Base-by-base conservation (phyloP, 2,329 filamentous ascomycete genomes). In the Aspergillaceae sp. region DNA sequence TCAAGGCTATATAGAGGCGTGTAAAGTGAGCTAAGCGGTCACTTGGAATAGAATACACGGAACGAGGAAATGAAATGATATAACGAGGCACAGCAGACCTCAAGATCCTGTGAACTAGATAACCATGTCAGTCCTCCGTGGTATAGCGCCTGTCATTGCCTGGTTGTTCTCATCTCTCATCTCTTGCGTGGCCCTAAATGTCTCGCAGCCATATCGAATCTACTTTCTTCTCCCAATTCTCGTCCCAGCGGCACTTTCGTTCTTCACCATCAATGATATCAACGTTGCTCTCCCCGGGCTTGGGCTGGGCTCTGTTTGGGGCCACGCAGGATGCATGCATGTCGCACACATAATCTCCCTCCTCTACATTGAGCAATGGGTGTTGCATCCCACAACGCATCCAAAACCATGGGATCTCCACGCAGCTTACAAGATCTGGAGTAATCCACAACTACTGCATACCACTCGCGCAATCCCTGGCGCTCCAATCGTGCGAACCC, bases 371-470 rank as follows among this genome's bases (percentile, higher is more conserved):
- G 42, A 44, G 8, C 4, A 44, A 40, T 44, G 42, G 42, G 11
- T 6, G 6, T 29, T 44, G 26, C 42, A 37, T 2, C 8, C 33
- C 27, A 26, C 29, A 3, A 5, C 7, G 1, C 7, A 7, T 7
- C 32, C 5, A 5, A 5, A 37, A 38, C 11, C 10, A 6, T 44
- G 42, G 42, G 33, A 44, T 38, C 10, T 44, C 29, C 42, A 11
- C 27, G 42, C 34, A 5, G 42, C 42, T 7, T 44, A 44, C 35
- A 44, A 44, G 8, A 44, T 44, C 6, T 44, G 42, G 10, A 6
- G 10, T n/a, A 44, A 44, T n/a, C 42, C 42, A 38, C 42, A 44
- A 10, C 35, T 44, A 27, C 42, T 44, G 7, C 10, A 36, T 36
- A 44, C 42, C 34, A 26, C 8, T 9, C 26, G 34, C 9, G 42